phyloP scores from a whole-genome alignment of 441 rosid species.

The Bocquillonia castaneifolia region DNA sequence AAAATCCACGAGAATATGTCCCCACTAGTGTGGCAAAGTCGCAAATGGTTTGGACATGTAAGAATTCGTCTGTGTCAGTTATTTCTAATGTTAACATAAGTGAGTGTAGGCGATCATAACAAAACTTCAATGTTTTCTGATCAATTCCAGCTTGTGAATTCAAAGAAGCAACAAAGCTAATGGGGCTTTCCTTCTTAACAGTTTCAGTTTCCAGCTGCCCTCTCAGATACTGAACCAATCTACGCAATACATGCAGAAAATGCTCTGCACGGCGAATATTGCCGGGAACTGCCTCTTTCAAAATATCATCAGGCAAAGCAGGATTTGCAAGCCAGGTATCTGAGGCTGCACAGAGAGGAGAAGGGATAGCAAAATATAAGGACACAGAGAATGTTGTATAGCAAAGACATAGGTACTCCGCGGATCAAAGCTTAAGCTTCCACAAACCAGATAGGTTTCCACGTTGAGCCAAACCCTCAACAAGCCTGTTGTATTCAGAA shows the following conservation, averaged over 20 bases:
- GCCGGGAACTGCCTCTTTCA: slow-evolving; percentile 95
- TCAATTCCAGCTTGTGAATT: slow-evolving; percentile 83
- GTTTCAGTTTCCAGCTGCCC: slow-evolving; percentile 76
- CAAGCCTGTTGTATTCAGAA: slow-evolving; percentile 84
- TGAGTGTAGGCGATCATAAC: slow-evolving; percentile 91
- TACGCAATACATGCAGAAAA: slow-evolving; percentile 78
- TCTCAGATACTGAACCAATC: slow-evolving; percentile 76
- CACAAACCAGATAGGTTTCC: slow-evolving; percentile 69
- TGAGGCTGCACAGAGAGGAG: slow-evolving; percentile 35
- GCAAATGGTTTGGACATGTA: slow-evolving; percentile 87
- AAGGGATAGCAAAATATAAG: slow-evolving; percentile 6
- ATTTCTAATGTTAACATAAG: slow-evolving; percentile 89
- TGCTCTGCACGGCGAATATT: slow-evolving; percentile 93
- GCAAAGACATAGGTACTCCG: slow-evolving; percentile 4
- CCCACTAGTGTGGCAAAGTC: slow-evolving; percentile 96
- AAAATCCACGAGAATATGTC: slow-evolving; percentile 80
- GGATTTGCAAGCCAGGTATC: slow-evolving; percentile 97
- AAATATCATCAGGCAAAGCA: slow-evolving; percentile 91
- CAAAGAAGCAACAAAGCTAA: slow-evolving; percentile 64
- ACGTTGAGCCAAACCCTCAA: slow-evolving; percentile 86
- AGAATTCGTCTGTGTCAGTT: slow-evolving; percentile 88
- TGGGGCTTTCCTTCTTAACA: slow-evolving; percentile 90
- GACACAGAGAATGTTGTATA: slow-evolving; percentile 3
- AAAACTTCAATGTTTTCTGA: slow-evolving; percentile 83
- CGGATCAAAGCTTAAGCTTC: slow-evolving; percentile 12